A percentile compares a stretch with the other conserved stretches of the same genome.
These are phyloP conservation scores for Neoboletus magnificus DNA, from an alignment of 768 basidiomycete species.

Conservation along the genomic window DNA sequence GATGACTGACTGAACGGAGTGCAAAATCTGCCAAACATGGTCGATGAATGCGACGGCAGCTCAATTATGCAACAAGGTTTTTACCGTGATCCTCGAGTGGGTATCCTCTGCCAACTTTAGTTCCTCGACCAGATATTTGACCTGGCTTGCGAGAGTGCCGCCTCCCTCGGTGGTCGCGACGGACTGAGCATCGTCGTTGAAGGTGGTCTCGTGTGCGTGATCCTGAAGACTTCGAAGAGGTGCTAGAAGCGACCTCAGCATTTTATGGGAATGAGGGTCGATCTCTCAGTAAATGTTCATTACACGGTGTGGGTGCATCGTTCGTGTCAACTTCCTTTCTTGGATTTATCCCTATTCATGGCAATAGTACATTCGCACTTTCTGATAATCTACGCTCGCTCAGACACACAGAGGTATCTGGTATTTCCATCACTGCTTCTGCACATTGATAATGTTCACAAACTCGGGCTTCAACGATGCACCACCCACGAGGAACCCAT, in stretches of 20 bases:
- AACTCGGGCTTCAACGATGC: slow-evolving; percentile 98
- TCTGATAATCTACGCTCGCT: background rate
- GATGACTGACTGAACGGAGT: slow-evolving; percentile 67
- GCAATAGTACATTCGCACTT: background rate
- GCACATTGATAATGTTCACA: slow-evolving; percentile 83
- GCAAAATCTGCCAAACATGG: slow-evolving; percentile 45
- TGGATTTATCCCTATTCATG: background rate
- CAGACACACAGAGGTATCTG: background rate
- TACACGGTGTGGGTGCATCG: background rate
- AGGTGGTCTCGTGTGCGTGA: slow-evolving; percentile 27
- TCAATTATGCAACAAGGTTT: slow-evolving; percentile 15
- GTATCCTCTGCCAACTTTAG: slow-evolving; percentile 56
- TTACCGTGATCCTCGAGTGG: slow-evolving; percentile 51
- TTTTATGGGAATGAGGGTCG: slow-evolving; percentile 20
- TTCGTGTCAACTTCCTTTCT: no score
- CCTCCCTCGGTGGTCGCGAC: background rate
- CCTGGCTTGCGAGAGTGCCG: slow-evolving; percentile 38
- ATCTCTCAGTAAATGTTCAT: slow-evolving; percentile 4
- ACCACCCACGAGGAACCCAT: slow-evolving; percentile 97
- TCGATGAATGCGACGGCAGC: background rate
- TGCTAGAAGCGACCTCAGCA: slow-evolving; percentile 59
- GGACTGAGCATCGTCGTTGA: slow-evolving; percentile 27
- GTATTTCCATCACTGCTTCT: slow-evolving; percentile 23
- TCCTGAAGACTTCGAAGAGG: slow-evolving; percentile 59
- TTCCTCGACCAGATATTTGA: slow-evolving; percentile 67